Conservation (phyloP, 2,329 filamentous ascomycete species). For the Fusarium sp. region DNA sequence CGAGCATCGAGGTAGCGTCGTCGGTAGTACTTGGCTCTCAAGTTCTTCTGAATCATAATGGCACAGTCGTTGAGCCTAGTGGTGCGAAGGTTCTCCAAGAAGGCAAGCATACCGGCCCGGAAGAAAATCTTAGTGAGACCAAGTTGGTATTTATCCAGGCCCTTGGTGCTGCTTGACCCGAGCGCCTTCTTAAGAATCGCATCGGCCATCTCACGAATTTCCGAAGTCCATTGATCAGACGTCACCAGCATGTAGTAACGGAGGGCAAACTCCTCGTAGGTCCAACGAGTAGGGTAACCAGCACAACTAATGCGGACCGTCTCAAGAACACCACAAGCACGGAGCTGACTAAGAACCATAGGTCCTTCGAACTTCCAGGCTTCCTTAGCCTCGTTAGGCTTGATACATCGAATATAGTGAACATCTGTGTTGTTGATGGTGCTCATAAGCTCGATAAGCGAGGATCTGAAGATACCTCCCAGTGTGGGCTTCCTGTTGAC, state of each 20-base stretch:
- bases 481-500: constrained; percentile 97
- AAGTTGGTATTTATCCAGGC: constrained; percentile 94
- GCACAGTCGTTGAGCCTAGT: constrained; percentile 92
- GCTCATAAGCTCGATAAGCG: constrained; percentile 95
- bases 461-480: constrained; percentile 98
- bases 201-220: constrained; percentile 94
- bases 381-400: constrained; percentile 96
- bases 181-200: constrained; percentile 90
- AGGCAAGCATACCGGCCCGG: constrained; percentile 97
- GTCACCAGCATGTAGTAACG: constrained; percentile 98
- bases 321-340: constrained; percentile 98
- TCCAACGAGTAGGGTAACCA: constrained; percentile 97
- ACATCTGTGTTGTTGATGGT: constrained; percentile 99
- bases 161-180: constrained; percentile 78
- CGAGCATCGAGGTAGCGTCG: constrained; percentile 90
- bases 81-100: constrained; percentile 93
- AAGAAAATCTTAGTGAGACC: constrained; percentile 99
- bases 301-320: constrained; percentile 98
- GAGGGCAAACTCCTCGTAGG: constrained; percentile 97
- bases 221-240: constrained; percentile 89
- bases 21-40: constrained; percentile 94
- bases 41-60: constrained; percentile 98
- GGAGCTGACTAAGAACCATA: constrained; percentile 96
- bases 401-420: constrained; percentile 99
- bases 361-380: constrained; percentile 98